phyloP scores from a whole-genome alignment of 306 rosid genomes.

The Hylodesmum podocarpum region DNA sequence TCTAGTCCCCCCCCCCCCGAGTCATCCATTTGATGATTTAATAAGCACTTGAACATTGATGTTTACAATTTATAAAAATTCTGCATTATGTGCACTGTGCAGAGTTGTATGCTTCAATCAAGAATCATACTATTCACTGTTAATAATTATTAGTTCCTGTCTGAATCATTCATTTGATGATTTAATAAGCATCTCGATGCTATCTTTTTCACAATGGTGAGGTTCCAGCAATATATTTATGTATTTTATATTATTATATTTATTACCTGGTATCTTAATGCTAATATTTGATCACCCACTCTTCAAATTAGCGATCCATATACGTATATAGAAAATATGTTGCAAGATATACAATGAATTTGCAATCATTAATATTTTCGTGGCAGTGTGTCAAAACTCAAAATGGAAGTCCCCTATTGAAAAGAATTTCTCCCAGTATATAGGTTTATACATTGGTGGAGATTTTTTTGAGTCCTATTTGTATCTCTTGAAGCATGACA shows the following conservation, averaged over 20 bases:
- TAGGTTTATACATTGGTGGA: background rate
- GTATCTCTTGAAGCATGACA: background rate
- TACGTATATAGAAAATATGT: background rate
- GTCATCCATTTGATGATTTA: too few species aligned
- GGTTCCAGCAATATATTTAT: slow-evolving; percentile 7
- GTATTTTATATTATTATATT: background rate
- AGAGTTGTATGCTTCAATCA: slow-evolving; percentile 12
- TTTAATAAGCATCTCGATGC: slow-evolving; percentile 25
- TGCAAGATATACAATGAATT: background rate
- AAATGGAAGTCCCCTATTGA: too few species aligned
- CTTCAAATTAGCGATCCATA: background rate
- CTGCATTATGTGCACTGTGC: slow-evolving; percentile 15
- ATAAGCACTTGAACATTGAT: slow-evolving; percentile 41
- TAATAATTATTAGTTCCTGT: slow-evolving; percentile 17
- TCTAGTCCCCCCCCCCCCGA: too few species aligned
- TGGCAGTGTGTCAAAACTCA: too few species aligned
- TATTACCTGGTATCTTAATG: background rate
- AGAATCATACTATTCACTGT: background rate
- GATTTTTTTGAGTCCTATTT: background rate
- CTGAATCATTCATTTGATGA: slow-evolving; percentile 20
- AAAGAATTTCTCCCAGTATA: background rate
- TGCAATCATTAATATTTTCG: background rate
- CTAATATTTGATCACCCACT: background rate
- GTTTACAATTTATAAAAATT: slow-evolving; percentile 20
- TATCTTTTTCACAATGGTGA: background rate